These are phyloP conservation scores for Taiozyma onychis DNA, from an alignment of 1,139 yeast genomes.

Conservation along the genomic window DNA sequence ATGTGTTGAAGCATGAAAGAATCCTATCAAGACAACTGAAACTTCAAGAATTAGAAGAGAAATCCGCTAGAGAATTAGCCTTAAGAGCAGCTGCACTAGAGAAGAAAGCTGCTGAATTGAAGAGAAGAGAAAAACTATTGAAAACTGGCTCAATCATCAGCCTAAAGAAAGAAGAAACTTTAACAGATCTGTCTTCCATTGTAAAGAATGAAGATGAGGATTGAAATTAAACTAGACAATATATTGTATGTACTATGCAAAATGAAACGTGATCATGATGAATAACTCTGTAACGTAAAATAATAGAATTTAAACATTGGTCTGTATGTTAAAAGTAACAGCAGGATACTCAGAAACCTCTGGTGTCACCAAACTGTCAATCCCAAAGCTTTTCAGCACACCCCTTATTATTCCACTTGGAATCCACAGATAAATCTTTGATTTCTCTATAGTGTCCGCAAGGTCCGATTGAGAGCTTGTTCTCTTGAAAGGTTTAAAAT, in stretches of 20 bases:
- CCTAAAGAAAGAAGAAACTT: slow-evolving; percentile 46
- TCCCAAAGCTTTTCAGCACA: slow-evolving; percentile 64
- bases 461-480: slow-evolving; percentile 49
- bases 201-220: slow-evolving; percentile 11
- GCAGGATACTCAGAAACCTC: slow-evolving; percentile 61
- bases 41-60: slow-evolving; percentile 72
- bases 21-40: slow-evolving; percentile 70
- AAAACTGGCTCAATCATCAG: slow-evolving; percentile 19
- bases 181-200: slow-evolving; percentile 48
- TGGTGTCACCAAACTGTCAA: slow-evolving; percentile 61
- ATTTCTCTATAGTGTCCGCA: slow-evolving; percentile 42
- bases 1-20: slow-evolving; percentile 70
- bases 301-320: slow-evolving; percentile 27
- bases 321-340: slow-evolving; percentile 69
- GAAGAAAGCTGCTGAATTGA: slow-evolving; percentile 68
- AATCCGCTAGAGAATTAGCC: slow-evolving; percentile 68
- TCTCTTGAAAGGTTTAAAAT: slow-evolving; percentile 48
- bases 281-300: not conserved
- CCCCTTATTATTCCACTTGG: slow-evolving; percentile 87
- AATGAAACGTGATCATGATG: not conserved
- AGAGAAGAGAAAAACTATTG: slow-evolving; percentile 54
- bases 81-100: slow-evolving; percentile 71
- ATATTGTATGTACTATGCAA: not conserved
- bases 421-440: slow-evolving; percentile 60
- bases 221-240: not conserved